These are phyloP conservation scores for Paramecium sonneborni DNA, from an alignment of 73 alveolate species.

Conservation along the genomic window DNA sequence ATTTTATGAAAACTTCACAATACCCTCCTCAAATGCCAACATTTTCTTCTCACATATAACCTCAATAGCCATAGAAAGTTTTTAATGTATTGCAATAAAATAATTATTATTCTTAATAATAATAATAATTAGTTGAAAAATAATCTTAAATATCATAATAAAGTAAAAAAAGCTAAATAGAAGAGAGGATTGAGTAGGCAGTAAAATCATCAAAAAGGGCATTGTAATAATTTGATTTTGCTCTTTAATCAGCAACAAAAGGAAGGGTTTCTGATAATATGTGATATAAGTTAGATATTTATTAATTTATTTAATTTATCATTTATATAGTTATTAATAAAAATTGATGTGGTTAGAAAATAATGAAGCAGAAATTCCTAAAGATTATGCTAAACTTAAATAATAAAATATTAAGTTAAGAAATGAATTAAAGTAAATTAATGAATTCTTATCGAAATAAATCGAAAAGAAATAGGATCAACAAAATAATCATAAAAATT, in stretches of 20 bases:
- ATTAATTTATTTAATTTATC: neutral
- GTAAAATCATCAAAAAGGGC: neutral
- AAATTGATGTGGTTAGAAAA: neutral
- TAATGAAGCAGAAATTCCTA: neutral
- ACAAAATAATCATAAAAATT: neutral
- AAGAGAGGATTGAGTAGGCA: neutral
- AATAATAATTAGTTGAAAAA: no score
- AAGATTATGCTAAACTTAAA: neutral
- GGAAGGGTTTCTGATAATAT: neutral
- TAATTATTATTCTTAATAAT: no score
- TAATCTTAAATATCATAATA: no score
- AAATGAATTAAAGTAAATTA: conserved; percentile 1
- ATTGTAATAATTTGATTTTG: neutral
- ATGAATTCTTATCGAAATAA: neutral
- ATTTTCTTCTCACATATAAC: no score
- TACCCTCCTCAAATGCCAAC: no score
- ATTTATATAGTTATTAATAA: neutral
- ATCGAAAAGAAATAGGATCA: neutral
- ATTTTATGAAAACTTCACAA: no score
- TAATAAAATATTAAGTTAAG: neutral
- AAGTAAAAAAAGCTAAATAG: neutral
- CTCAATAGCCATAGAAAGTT: no score
- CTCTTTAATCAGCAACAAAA: neutral
- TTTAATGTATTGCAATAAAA: no score
- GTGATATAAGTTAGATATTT: neutral